phyloP scores from a whole-genome alignment of 2,329 filamentous ascomycete genomes.

The Ceratocystis huliohia region DNA sequence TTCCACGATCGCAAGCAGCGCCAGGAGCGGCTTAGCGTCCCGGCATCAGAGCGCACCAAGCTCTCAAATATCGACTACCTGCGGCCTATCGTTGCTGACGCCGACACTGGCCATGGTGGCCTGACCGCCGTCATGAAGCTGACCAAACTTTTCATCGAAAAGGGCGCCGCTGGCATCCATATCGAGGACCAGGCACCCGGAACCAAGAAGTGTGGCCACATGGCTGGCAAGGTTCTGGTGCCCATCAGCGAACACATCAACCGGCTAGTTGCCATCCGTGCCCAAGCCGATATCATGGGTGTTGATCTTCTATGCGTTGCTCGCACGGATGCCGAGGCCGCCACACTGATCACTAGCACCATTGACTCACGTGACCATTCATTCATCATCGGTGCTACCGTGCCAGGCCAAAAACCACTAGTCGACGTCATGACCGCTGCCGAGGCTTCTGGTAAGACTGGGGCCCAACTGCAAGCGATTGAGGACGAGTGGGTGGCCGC shows the following conservation, averaged over 20 bases:
- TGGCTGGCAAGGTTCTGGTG: constrained; percentile 96
- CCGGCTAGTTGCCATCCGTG: constrained; percentile 86
- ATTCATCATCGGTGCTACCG: constrained; percentile 85
- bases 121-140: constrained; percentile 99
- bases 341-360: constrained; percentile 89
- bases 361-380: constrained; percentile 91
- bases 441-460: constrained; percentile 68
- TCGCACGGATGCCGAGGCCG: constrained; percentile 92
- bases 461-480: constrained; percentile 71
- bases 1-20: constrained; percentile 99
- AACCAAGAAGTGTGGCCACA: constrained; percentile 99
- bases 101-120: constrained; percentile 92
- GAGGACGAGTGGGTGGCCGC: constrained; percentile 77
- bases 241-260: constrained; percentile 98
- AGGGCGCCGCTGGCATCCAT: constrained; percentile 92
- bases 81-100: constrained; percentile 89
- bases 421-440: constrained; percentile 84
- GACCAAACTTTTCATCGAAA: constrained; percentile 93
- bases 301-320: constrained; percentile 77
- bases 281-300: constrained; percentile 98
- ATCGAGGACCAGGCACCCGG: constrained; percentile 97
- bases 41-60: constrained; percentile 58
- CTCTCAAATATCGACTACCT: constrained; percentile 83
- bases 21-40: constrained; percentile 73
- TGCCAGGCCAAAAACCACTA: constrained; percentile 69